Base-by-base conservation (phyloP, 768 basidiomycete species). In the Rhizopogon vinicolor region DNA sequence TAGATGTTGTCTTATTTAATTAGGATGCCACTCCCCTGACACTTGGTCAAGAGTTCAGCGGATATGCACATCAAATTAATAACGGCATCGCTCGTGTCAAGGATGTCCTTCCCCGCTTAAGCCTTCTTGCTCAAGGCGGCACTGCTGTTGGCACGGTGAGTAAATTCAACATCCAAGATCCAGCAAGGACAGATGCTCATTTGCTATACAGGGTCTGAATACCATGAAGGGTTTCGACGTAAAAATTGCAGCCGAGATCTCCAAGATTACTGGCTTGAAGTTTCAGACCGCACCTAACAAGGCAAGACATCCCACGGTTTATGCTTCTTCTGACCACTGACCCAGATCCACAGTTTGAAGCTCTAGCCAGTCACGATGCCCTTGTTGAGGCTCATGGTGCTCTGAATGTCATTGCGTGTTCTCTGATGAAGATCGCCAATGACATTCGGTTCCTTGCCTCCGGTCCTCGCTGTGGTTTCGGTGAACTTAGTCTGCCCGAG, bases 271-370 rank as follows among this genome's bases (percentile, higher is more conserved):
- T 41, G 93, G 95, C 3, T 75, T 95, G 53, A 76, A 88, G 55
- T 99, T 99, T 77, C 79, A 90, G 75, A 98, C 97, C 48, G 96
- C 97, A 14, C 97, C 97, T 5, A 99, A 98, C 82, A 99, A 99
- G 83, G 93, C 84, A 64, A 59, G 72, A 54, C 37, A 29, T 9
- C n/a, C 9, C 40, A 52, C 50, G 7, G 18, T 52, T 31, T 16
- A 33, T 37, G 13, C 5, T 39, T 19, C 18, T 18, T 12, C 35
- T 44, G 25, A 22, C 52, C n/a, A 29, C 48, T 37, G 19, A 49
- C 35, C 8, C 33, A 14, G 53, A 45, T 25, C 44, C 33, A 3
- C 58, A 97, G 93, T 99, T 99, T 63, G 97, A 98, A 73, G 95
- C 97, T 8, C 84, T 98, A 59, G 97, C 97, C 19, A 79, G 91